These are phyloP conservation scores for Aspergillus aculeatus DNA, from an alignment of 2,329 filamentous ascomycete genomes.

Conservation along the genomic window DNA sequence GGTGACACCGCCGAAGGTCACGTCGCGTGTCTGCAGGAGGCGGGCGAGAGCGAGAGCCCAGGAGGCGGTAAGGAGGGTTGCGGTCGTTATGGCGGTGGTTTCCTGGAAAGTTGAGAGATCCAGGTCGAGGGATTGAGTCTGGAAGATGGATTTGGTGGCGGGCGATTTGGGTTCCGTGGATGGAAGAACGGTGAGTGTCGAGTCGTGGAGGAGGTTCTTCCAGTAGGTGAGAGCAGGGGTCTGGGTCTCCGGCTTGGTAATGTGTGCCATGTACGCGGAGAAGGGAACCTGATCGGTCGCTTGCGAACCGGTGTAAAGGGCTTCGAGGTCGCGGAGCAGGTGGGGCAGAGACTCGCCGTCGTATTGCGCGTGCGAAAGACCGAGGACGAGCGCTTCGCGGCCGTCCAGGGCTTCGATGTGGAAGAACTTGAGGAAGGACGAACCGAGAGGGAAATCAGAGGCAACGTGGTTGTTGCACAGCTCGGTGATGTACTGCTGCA, in stretches of 20 bases:
- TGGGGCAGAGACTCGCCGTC: constrained; percentile 64
- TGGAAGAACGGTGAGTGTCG: constrained; percentile 43
- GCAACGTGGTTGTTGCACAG: constrained; percentile 54
- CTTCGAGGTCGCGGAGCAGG: constrained; percentile 58
- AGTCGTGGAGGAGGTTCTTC: constrained; percentile 55
- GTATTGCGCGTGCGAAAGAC: constrained; percentile 66
- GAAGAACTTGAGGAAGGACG: constrained; percentile 58
- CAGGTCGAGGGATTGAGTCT: constrained; percentile 27
- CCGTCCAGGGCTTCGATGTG: constrained; percentile 39
- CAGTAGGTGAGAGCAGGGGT: constrained; percentile 51
- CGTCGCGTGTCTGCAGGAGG: constrained; percentile 50
- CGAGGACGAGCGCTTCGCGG: constrained; percentile 46
- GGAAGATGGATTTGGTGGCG: constrained; percentile 17
- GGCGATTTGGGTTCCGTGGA: not conserved
- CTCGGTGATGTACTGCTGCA: constrained; percentile 49
- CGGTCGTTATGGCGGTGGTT: constrained; percentile 60
- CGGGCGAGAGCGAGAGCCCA: constrained; percentile 62
- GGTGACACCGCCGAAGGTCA: constrained; percentile 63
- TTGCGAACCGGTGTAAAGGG: constrained; percentile 44
- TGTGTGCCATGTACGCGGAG: constrained; percentile 39
- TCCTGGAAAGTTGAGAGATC: constrained; percentile 34
- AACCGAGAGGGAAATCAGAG: constrained; percentile 54
- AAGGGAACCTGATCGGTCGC: constrained; percentile 40
- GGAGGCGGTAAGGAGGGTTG: constrained; percentile 61
- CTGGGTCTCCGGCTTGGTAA: constrained; percentile 30